Evolutionary conservation across 23 red algal species (phyloP), one percentile per base, ranked within the genome.

Genomic region (Cyanidium caldarium): DNA sequence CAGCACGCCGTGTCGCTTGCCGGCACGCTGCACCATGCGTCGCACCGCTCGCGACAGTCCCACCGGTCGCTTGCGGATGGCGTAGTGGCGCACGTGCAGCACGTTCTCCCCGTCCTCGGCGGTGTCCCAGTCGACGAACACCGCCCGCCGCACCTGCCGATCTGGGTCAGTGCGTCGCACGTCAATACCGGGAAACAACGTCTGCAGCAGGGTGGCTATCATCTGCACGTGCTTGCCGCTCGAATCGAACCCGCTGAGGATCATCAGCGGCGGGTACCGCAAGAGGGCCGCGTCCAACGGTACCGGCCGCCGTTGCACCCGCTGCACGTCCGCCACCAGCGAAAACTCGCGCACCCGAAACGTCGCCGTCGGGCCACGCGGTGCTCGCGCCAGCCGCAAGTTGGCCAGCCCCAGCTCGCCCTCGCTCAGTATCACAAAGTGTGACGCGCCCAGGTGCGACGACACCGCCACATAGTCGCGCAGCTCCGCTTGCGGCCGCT

Each of bases 391-490:
- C 0, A 96, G 31, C 1, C 84, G 72, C 1, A 88, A 51, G 42
- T 94, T 80, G 19, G 76, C 74, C n/a, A 61, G 31, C 7, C 80
- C 67, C n/a, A 40, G 28, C 17, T 76, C 45, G 0, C 80, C 80
- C 35, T 76, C 80, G 1, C 82, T 82, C 36, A 96, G 14, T 2
- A 96, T 77, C 83, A 83, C 86, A 33, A 96, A 70, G 70, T 96
- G 91, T 30, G 84, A 58, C 16, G 87, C 76, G 31, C 83, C 83
- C 40, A 96, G 75, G 31, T 66, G 71, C 20, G 67, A 40, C 0
- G 82, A 77, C 1, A 96, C 74, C 1, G 73, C 69, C 23, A 79
- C 14, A 39, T 81, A 87, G 65, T 96, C 91, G 1, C 77, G 67
- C 2, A 96, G 51, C 39, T 44, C 68, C 56, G 78, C 81, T 3